phyloP scores from a whole-genome alignment of 352 stramenopile species.

The Plasmopara muralis region DNA sequence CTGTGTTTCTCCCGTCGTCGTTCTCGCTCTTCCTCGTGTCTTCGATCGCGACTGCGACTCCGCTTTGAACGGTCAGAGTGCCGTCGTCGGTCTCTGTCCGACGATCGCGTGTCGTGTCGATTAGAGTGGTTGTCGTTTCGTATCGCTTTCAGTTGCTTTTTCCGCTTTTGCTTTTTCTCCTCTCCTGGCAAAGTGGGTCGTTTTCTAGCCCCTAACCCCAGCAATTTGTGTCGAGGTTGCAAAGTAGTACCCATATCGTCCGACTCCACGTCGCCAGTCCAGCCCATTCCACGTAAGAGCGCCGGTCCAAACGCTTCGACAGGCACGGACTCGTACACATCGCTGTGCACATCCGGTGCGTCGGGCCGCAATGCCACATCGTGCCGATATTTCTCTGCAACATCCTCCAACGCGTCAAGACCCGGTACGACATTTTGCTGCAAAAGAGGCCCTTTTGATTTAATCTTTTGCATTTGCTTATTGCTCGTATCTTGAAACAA shows the following conservation, averaged over 20 bases:
- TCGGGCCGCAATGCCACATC: conserved; percentile 77
- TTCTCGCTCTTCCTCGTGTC: conserved; percentile 11
- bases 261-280: conserved; percentile 71
- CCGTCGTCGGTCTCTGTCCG: conserved; percentile 9
- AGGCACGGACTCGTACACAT: conserved; percentile 83
- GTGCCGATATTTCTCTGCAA: conserved; percentile 79
- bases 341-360: conserved; percentile 73
- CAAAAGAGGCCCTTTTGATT: conserved; percentile 49
- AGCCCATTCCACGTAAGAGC: conserved; percentile 96
- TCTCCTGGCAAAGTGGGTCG: conserved; percentile 41
- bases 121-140: conserved; percentile 3
- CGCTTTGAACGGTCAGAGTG: conserved; percentile 10
- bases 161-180: conserved; percentile 35
- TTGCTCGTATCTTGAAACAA: conserved; percentile 33
- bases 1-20: no score
- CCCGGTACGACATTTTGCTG: conserved; percentile 67
- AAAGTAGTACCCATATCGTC: conserved; percentile 33
- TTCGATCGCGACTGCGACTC: conserved; percentile 5
- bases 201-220: conserved; percentile 90
- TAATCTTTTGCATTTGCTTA: conserved; percentile 5
- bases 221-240: conserved; percentile 85
- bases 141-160: conserved; percentile 20
- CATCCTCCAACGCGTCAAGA: conserved; percentile 53
- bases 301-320: conserved; percentile 95
- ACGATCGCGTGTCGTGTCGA: background rate